Evolutionary conservation across 805 yeast genomes (phyloP).

Genomic region (Teunomyces lycoperdinae): DNA sequence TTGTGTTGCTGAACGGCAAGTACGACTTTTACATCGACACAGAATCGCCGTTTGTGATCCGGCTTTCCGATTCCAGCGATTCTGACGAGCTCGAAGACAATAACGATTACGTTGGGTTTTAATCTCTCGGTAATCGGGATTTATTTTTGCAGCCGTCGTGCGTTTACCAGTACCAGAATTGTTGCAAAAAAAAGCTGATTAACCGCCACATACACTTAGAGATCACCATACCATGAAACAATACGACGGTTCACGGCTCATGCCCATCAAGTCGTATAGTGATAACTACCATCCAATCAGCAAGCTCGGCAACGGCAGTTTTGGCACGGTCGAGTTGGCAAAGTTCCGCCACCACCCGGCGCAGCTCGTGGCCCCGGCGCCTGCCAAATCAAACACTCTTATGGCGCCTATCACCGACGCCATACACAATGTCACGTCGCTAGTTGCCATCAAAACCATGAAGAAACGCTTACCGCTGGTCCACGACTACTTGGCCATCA

Average conservation of each 20-base stretch:
- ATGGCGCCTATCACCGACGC: constrained; percentile 41
- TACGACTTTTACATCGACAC: constrained; percentile 25
- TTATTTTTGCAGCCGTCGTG: constrained; percentile 3
- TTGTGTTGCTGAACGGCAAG: constrained; percentile 18
- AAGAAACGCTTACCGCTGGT: constrained; percentile 44
- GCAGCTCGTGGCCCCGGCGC: constrained; percentile 15
- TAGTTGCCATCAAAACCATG: constrained; percentile 81
- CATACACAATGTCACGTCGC: constrained; percentile 21
- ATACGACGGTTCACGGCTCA: not conserved
- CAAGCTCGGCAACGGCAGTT: constrained; percentile 69
- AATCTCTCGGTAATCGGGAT: no score
- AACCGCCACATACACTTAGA: not conserved
- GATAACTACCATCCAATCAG: constrained; percentile 46
- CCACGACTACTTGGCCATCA: constrained; percentile 41
- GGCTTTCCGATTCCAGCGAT: constrained; percentile 6
- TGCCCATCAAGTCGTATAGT: constrained; percentile 15
- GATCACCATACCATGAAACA: not conserved
- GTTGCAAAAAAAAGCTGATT: not conserved
- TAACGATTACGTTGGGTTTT: constrained; percentile 21
- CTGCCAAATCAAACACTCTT: constrained; percentile 43
- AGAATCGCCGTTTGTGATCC: constrained; percentile 16
- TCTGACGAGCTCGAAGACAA: constrained; percentile 20
- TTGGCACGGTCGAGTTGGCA: constrained; percentile 69
- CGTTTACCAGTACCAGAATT: not conserved
- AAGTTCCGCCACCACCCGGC: constrained; percentile 35